Evolutionary conservation across 345 rosid species (phyloP), one percentile per base, ranked within the genome.

Genomic region (Mercurialis annua): DNA sequence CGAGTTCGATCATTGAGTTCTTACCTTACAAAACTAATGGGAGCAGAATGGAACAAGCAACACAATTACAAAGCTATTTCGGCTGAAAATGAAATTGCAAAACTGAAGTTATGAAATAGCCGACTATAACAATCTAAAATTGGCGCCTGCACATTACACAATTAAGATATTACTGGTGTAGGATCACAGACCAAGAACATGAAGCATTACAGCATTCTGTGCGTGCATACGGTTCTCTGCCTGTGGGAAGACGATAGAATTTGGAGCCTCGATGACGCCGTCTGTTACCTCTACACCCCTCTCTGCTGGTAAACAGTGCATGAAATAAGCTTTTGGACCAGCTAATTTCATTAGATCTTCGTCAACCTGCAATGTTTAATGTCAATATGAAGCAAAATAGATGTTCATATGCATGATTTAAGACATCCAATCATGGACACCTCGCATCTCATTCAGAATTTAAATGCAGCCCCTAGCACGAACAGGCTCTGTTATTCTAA

Each of bases 281-380:
- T 89, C 85, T 2, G 97, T 94, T 66, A 90, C 96, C 78, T 94
- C 98, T 0, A 87, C 90, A 50, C 96, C 98, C 75, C 98, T 88
- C 69, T 92, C 98, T 11, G 98, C 99, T n/a, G 93, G 99, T 74
- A 91, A 80, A 81, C 99, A 94, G 61, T 94, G 99, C 98, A 94
- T 92, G 81, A 92, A 92, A 73, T 73, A 91, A 65, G 97, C 97
- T 77, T 83, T 82, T 30, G 90, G 82, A 2, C 98, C 96, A 5
- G 97, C 98, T 59, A 89, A 60, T 73, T 89, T 84, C 99, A 94
- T 85, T 6, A 94, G 83, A 54, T 81, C 78, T 81, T 88, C 89
- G 62, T 89, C 92, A 57, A 94, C 93, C 99, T 94, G 83, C 70
- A 82, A 61, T 34, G 49, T 30, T 0, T 53, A 40, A 10, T 26